phyloP scores from a whole-genome alignment of 179 eudicot genomes.

The Heliamphora ciliata region DNA sequence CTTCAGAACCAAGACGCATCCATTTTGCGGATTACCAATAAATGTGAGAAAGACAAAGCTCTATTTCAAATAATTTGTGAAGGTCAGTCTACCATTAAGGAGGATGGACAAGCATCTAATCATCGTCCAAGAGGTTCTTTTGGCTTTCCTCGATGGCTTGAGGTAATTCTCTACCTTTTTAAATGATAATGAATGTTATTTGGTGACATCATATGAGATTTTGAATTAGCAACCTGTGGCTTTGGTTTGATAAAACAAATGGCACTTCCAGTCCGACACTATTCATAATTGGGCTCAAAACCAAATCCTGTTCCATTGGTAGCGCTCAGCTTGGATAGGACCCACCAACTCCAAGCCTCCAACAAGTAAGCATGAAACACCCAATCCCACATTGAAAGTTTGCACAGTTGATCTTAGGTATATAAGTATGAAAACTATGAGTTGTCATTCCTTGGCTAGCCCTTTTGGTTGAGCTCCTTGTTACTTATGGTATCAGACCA shows the following conservation, averaged over 20 bases:
- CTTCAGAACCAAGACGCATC: conserved; percentile 76
- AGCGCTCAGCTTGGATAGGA: neutral
- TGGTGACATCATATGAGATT: neutral
- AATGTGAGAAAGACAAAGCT: conserved; percentile 50
- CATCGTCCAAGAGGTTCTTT: conserved; percentile 78
- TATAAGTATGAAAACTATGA: too few species aligned
- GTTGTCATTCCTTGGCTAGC: too few species aligned
- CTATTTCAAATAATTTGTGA: conserved; percentile 63
- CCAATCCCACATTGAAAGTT: too few species aligned
- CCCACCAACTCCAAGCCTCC: neutral
- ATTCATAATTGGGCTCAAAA: neutral
- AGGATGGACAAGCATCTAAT: conserved; percentile 60
- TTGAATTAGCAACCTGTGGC: conserved; percentile 5
- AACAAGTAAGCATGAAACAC: neutral
- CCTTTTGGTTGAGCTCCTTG: too few species aligned
- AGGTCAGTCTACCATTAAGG: conserved; percentile 61
- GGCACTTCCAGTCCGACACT: neutral
- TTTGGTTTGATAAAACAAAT: neutral
- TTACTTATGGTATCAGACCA: too few species aligned
- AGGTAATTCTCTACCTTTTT: conserved; percentile 45
- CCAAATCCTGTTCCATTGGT: too few species aligned
- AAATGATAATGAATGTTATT: neutral
- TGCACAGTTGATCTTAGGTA: too few species aligned
- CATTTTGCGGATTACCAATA: conserved; percentile 75
- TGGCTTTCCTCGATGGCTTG: conserved; percentile 94